Evolutionary conservation across 768 basidiomycete species (phyloP), one percentile per base, ranked within the genome.

Genomic region (Macrolepiota fuliginosa): DNA sequence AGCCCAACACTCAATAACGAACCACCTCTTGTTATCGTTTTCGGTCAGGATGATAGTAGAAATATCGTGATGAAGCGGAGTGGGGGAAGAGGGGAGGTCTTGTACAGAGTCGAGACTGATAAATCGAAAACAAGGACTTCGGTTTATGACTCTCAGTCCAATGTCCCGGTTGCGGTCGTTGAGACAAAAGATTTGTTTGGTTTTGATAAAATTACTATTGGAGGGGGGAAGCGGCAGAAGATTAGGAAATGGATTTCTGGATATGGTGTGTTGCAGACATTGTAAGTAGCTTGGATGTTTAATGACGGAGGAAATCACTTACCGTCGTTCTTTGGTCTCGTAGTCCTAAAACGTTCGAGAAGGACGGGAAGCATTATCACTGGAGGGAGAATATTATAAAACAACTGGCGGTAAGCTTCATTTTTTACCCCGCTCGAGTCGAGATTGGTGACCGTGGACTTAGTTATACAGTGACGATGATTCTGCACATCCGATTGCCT

Each of bases 101-200:
- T 61, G 13, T 60, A 60, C 22, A 60, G 22, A 53, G 51, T 54
- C 27, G 51, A 52, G 17, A 53, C 58, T 17, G 58, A 60, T 22
- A 10, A 27, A 42, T 46, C 59, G n/a, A 32, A 22, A 25, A n/a
- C 40, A 4, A 53, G 17, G 9, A 53, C 29, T 12, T 54, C 42
- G 19, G 13, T 61, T 47, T 54, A 35, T 46, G 50, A 39, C 19
- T 17, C 40, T 7, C 15, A 15, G 12, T 54, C 42, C 7, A 42
- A 54, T 54, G 19, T n/a, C 10, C 52, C 52, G 15, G 46, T 61
- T 22, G 42, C 52, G 5, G 4, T 54, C 22, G 42, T 61, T 3
- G 59, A 61, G 32, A 46, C 42, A 32, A 61, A 61, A 39, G 51
- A 35, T 19, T 7, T 54, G n/a, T 54, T 53, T 17, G 42, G 52